These are phyloP conservation scores for Neurospora sp. DNA, from an alignment of 495 filamentous ascomycete genomes.

Conservation along the genomic window DNA sequence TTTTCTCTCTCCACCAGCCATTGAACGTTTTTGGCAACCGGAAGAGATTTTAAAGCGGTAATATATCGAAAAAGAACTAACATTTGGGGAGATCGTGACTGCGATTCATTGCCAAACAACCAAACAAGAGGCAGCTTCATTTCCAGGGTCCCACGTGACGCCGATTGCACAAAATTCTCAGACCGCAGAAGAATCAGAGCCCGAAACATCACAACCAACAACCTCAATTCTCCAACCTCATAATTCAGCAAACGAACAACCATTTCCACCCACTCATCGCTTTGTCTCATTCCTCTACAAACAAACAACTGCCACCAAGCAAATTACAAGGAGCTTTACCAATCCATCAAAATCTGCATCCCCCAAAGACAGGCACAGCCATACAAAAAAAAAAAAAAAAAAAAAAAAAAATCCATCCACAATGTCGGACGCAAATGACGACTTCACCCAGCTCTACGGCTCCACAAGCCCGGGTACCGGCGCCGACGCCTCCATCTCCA, in stretches of 20 bases:
- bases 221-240: background rate
- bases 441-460: background rate
- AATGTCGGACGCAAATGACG: background rate
- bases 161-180: background rate
- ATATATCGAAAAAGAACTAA: background rate
- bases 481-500: constrained; percentile 28
- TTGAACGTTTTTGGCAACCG: background rate
- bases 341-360: background rate
- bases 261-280: background rate
- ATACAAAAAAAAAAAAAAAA: too few relatives aligned
- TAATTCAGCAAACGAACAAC: too few relatives aligned
- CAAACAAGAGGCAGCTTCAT: background rate
- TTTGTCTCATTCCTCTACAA: background rate
- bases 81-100: background rate
- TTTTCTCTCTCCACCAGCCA: background rate
- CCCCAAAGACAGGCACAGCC: background rate
- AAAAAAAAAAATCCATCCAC: background rate
- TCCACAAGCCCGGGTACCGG: background rate
- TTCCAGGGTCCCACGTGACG: background rate
- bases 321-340: background rate
- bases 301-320: background rate
- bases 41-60: background rate
- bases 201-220: background rate
- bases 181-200: background rate
- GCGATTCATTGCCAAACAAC: background rate